These are phyloP conservation scores for Neckera pumila DNA, from an alignment of 225 moss, liverwort and hornwort species.

Conservation along the genomic window DNA sequence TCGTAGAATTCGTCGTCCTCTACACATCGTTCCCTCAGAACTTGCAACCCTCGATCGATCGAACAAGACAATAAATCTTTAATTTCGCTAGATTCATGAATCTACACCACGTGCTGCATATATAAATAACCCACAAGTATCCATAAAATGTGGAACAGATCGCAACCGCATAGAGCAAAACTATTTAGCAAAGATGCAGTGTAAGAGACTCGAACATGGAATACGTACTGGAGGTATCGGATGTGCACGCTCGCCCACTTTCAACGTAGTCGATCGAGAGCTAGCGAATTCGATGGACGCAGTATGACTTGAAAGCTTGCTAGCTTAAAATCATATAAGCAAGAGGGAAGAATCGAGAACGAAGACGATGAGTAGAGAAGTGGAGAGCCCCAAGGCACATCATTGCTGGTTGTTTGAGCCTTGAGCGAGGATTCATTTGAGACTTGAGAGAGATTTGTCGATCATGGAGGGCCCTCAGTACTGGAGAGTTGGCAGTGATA, in stretches of 20 bases:
- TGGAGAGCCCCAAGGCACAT: background rate
- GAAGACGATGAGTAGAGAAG: background rate
- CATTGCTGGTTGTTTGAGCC: background rate
- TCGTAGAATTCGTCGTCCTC: no score
- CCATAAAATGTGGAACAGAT: background rate
- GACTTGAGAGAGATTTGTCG: background rate
- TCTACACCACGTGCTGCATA: background rate
- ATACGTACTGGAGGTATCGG: background rate
- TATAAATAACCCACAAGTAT: background rate
- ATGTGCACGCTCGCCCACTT: background rate
- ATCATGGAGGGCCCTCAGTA: background rate
- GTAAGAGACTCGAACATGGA: background rate
- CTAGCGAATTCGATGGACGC: background rate
- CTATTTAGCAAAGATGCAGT: background rate
- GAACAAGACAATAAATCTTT: background rate
- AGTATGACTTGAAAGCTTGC: background rate
- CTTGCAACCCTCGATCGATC: background rate
- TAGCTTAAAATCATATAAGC: background rate
- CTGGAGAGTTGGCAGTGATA: background rate
- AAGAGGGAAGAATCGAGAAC: background rate
- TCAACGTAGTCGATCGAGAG: background rate
- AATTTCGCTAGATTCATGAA: background rate
- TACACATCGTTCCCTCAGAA: background rate
- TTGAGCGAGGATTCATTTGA: background rate
- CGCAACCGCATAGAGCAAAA: background rate